Percentiles rank a stretch among this genome's conserved stretches.
These are phyloP conservation scores for Solanum ahanhuiri DNA, from an alignment of 257 asterid species.

Conservation along the genomic window DNA sequence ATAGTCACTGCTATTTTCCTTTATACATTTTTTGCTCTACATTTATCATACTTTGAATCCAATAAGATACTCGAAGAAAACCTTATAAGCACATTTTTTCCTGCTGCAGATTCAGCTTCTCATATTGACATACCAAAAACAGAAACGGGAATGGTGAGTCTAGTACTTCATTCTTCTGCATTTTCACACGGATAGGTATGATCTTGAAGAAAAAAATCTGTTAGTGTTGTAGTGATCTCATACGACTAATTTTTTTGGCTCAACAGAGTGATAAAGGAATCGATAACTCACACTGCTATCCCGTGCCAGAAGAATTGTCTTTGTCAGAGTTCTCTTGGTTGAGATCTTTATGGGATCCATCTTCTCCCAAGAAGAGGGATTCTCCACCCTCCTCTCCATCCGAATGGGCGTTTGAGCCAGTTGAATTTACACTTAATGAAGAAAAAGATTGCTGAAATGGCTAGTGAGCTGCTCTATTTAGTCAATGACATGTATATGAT, in stretches of 20 bases:
- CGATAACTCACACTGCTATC: not conserved
- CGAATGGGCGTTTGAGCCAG: constrained; percentile 16
- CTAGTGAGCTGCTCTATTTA: not conserved
- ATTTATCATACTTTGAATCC: not conserved
- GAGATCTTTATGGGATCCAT: constrained; percentile 23
- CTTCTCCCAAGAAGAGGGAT: constrained; percentile 12
- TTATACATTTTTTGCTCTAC: not conserved
- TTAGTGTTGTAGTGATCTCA: not conserved
- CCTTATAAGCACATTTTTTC: not conserved
- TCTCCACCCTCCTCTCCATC: constrained; percentile 16
- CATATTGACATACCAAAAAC: not conserved
- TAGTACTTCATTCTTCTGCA: not conserved
- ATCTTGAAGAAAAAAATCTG: not conserved
- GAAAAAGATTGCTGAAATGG: not conserved
- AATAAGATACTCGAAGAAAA: not conserved
- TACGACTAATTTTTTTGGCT: not conserved
- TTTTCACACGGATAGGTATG: not conserved
- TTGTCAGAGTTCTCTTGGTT: constrained; percentile 26
- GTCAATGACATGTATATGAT: not conserved
- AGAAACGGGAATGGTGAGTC: not conserved
- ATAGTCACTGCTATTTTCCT: not conserved
- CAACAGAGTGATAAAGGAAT: constrained; percentile 17
- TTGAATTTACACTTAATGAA: constrained; percentile 21
- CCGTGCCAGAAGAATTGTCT: constrained; percentile 27
- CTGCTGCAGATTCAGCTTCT: not conserved